Base-by-base conservation (phyloP, 192 early-diverging fungal species). In the Coemansia reversa region DNA sequence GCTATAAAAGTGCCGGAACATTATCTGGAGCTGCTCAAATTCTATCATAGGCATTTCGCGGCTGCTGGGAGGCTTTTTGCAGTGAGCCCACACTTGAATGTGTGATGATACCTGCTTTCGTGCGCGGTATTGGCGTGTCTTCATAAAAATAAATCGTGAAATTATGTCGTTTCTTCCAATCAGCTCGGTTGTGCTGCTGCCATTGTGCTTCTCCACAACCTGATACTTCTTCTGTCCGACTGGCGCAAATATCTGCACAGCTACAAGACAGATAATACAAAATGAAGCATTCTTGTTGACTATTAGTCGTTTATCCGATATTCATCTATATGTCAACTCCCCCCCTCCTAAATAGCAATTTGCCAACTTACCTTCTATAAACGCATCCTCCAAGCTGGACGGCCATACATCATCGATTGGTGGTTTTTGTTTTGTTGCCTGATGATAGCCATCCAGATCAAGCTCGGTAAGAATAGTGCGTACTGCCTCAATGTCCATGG, bases 91-190 rank as follows among this genome's bases (percentile, higher is more conserved):
- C 7, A 92, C 90, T 65, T 92, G 90, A 29, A 92, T 89, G 62
- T 92, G 90, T 19, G 88, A 90, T 1, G 89, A 90, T 6, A 92
- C 89, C 61, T 92, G 90, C 69, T 92, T 92, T 55, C 89, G 81
- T n/a, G 89, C 83, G 9, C 90, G 82, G 27, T 82, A 84, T 33
- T 86, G 87, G 52, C 70, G 48, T 1, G 89, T 92, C 47, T 86
- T 84, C 66, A 83, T 84, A 42, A 83, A 88, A 20, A 90, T 90
- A 64, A 84, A 90, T 30, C 89, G 88, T 7, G 90, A 88, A 29
- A 92, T 89, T 14, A 90, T 75, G 66, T 92, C 89, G 67, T 92
- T 92, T 9, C 90, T 80, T 16, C 90, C 87, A 35, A 67, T 55
- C 47, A 83, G 64, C 74, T 76, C 78, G 7, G 61, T 60, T 23